These are phyloP conservation scores for Alliaria petiolata DNA, from an alignment of 345 rosid genomes.

Conservation along the genomic window DNA sequence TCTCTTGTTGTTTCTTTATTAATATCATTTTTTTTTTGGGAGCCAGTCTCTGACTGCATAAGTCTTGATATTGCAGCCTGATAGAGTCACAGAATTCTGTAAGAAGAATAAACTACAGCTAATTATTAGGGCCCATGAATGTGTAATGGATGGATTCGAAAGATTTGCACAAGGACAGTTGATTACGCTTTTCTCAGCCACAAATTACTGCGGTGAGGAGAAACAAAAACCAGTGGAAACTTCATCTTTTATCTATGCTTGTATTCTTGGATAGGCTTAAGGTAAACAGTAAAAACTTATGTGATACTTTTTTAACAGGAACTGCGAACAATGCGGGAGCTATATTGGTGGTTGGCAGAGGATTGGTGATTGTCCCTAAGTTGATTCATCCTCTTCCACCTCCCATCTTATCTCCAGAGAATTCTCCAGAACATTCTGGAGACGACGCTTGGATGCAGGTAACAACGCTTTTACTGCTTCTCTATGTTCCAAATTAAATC, in stretches of 20 bases:
- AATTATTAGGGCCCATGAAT: constrained; percentile 94
- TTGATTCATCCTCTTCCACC: constrained; percentile 98
- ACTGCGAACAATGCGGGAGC: constrained; percentile 99
- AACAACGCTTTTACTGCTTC: not conserved
- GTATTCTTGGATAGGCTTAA: not conserved
- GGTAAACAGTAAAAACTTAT: not conserved
- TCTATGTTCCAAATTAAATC: not conserved
- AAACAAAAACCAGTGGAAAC: too few species aligned
- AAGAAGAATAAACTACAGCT: constrained; percentile 91
- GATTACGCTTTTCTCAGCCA: constrained; percentile 95
- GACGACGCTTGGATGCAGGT: constrained; percentile 99
- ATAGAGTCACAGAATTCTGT: constrained; percentile 91
- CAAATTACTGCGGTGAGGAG: constrained; percentile 90
- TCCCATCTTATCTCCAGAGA: constrained; percentile 84
- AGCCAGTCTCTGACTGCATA: constrained; percentile 8
- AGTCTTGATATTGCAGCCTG: constrained; percentile 80
- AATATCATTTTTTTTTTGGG: not conserved
- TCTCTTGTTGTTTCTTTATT: not conserved
- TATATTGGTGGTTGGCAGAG: constrained; percentile 90
- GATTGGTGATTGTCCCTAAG: constrained; percentile 93
- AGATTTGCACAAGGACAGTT: constrained; percentile 98
- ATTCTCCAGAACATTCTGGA: constrained; percentile 73
- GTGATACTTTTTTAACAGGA: constrained; percentile 43
- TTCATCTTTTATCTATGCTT: too few species aligned
- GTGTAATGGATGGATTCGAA: constrained; percentile 99